Evolutionary conservation across 805 yeast genomes (phyloP), one percentile per base, ranked within the genome.

Genomic region (Wilhelminamyces savonicus): DNA sequence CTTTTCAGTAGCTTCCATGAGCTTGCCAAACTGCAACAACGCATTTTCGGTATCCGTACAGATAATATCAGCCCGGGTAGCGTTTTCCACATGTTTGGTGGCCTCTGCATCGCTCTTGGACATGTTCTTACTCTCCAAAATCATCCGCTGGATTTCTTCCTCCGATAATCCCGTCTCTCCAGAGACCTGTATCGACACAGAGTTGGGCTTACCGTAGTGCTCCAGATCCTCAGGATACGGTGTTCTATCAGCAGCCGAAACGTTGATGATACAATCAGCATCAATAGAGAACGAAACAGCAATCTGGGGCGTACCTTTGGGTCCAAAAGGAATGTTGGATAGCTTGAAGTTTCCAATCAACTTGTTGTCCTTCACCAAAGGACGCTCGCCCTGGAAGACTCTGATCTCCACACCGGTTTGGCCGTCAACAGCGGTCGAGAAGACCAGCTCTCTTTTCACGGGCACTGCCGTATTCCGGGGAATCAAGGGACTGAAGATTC

Each of bases 31-130:
- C 61, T 84, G 94, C 42, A 66, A 66, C 39, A 92, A 64, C 7
- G 95, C 90, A 59, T 72, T 71, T 58, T 87, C 96, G 29, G 95
- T 86, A 57, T 92, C 98, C 48, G 82, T 79, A 44, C 86, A 75
- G 29, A 81, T 69, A 46, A 81, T 76, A 41, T 82, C 94, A 16
- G 86, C 83, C 50, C 78, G 71, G 51, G 82, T 80, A 23, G 90
- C 85, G 48, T 75, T 78, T 50, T 82, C 87, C 37, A 78, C 69
- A 33, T 77, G 67, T 43, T 71, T 75, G 45, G 73, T 75, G 47
- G 71, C 61, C 27, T 70, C 62, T 29, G 71, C 73, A 54, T 82
- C 94, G 32, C 53, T 59, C 31, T 71, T 74, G 41, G 74, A 74
- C 60, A 73, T 75, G 31, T 64, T 65, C 40, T 74, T 75, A 35